Conservation (phyloP, 2,329 filamentous ascomycete species). For the Thielaviopsis musarum region DNA sequence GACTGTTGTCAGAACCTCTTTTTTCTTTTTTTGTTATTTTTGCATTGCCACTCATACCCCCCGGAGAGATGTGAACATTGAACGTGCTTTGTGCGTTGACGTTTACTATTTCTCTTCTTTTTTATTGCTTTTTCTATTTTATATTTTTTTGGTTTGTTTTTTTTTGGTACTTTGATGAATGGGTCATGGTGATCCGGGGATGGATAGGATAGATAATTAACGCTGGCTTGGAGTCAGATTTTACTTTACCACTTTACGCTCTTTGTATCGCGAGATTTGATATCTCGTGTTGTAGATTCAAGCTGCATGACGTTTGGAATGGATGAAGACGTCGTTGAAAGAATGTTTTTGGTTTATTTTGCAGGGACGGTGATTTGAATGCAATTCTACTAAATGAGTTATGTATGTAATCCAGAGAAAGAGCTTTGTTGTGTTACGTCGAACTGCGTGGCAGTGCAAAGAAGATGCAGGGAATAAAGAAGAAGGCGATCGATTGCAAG, state of each 20-base stretch:
- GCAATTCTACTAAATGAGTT: too few relatives aligned
- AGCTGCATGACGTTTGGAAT: not conserved
- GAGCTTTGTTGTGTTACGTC: not conserved
- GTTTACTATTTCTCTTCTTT: not conserved
- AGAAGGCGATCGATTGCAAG: not conserved
- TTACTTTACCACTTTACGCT: not conserved
- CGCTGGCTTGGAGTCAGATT: not conserved
- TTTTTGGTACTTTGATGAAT: not conserved
- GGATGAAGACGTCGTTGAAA: not conserved
- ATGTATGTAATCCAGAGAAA: not conserved
- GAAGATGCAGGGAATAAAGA: not conserved
- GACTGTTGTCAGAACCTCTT: not conserved
- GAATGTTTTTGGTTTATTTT: too few relatives aligned
- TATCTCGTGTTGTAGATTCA: not conserved
- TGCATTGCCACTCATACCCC: conserved; percentile 3
- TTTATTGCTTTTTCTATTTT: not conserved
- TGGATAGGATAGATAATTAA: not conserved
- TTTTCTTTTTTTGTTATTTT: conserved; percentile 1
- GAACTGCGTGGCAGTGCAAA: not conserved
- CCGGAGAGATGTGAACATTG: not conserved
- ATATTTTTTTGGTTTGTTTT: conserved; percentile 2
- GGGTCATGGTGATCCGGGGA: not conserved
- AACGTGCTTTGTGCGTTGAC: not conserved
- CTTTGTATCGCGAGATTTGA: not conserved
- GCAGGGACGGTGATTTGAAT: not conserved